Base-by-base conservation (phyloP, 805 yeast species). In the Candida adriatica region DNA sequence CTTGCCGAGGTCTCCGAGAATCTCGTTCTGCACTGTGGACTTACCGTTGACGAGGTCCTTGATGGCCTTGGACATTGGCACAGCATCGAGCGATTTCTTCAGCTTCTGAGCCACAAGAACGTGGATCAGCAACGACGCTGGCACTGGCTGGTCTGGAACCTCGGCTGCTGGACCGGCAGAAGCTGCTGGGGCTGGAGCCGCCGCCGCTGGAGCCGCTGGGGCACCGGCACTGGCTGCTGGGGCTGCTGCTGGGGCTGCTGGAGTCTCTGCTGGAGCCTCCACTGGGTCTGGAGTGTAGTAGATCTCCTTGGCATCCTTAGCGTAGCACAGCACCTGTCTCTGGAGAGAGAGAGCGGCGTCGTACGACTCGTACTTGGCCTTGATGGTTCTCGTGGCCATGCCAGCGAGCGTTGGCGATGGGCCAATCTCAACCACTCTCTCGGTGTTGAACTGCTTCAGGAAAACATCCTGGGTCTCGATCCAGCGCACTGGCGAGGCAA, bases 401-500 rank as follows among this genome's bases (percentile, higher is more conserved):
- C 97, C 97, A 24, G 96, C 92, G 58, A 92, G 72, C 26, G 98
- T 92, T 39, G 99, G 97, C 29, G 97, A 87, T 40, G 99, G 99
- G 34, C 99, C 99, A 44, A 92, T 85, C 64, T 92, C 99, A 46
- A 92, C 96, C 41, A 92, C 90, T 56, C 98, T 76, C 66, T 94
- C 98, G 41, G 96, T 82, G 64, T 90, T 87, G 74, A 76, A 81
- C 50, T 87, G 92, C 59, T 84, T 83, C 58, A 92, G 74, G 58
- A 92, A 83, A 37, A 92, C 97, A 67, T 92, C 98, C 65, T 92
- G 99, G 41, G 98, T 92, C 61, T 94, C 98, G 60, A 94, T 92
- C 97, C 99, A 92, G 73, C 97, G 79, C 45, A 92, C 99, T 29
- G 99, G 98, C 41, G 96, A 88, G 30, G 99, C 99, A 55, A 92